Conservation (phyloP, 2,329 filamentous ascomycete species). For the Ophiobolus disseminans region DNA sequence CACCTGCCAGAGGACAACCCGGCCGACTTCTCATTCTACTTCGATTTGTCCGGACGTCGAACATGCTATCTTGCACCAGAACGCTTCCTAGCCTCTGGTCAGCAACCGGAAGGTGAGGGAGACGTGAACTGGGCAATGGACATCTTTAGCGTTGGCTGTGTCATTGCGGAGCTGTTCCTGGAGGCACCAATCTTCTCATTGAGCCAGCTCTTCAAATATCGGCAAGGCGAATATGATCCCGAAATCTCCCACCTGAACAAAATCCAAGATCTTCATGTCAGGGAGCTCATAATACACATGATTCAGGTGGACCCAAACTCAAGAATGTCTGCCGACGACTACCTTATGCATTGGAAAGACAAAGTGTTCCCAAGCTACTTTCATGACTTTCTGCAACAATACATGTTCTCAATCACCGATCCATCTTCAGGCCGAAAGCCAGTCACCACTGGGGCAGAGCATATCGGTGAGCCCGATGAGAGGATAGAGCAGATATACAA, state of each 20-base stretch:
- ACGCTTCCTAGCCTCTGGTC: slow-evolving; percentile 77
- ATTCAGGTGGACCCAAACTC: slow-evolving; percentile 92
- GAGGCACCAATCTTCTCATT: slow-evolving; percentile 98
- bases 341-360: slow-evolving; percentile 86
- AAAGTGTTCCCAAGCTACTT: slow-evolving; percentile 97
- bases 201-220: slow-evolving; percentile 93
- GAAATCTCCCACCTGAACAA: slow-evolving; percentile 79
- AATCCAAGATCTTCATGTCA: slow-evolving; percentile 85
- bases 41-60: slow-evolving; percentile 87
- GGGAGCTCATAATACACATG: slow-evolving; percentile 93
- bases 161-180: slow-evolving; percentile 94
- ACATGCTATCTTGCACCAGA: slow-evolving; percentile 97
- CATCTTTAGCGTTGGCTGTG: slow-evolving; percentile 94
- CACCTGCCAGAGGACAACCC: slow-evolving; percentile 96
- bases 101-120: slow-evolving; percentile 68
- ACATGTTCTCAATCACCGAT: slow-evolving; percentile 95
- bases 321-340: slow-evolving; percentile 91
- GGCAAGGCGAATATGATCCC: slow-evolving; percentile 90
- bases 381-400: slow-evolving; percentile 95
- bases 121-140: slow-evolving; percentile 93
- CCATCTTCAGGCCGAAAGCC: slow-evolving; percentile 79
- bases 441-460: slow-evolving; percentile 71
- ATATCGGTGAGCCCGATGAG: slow-evolving; percentile 87
- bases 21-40: slow-evolving; percentile 96
- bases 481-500: slow-evolving; percentile 91